Conservation (phyloP, 768 basidiomycete species). For the Boletus reticulatus region DNA sequence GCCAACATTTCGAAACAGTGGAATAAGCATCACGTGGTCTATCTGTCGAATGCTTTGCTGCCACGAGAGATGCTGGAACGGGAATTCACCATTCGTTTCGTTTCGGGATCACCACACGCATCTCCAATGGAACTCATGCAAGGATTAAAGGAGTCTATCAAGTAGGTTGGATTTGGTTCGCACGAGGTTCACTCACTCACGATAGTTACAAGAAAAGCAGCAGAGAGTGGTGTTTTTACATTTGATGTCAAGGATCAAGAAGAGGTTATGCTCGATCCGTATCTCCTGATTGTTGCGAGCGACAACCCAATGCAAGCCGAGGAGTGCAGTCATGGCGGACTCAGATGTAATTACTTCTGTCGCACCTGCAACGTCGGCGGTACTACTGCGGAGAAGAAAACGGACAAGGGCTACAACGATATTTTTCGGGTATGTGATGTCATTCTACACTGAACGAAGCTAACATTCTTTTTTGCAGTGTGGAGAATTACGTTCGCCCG, state of each 20-base stretch:
- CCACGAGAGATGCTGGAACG: conserved; percentile 31
- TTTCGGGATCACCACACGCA: conserved; percentile 34
- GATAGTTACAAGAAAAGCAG: background rate
- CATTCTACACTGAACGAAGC: too few relatives aligned
- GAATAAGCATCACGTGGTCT: conserved; percentile 36
- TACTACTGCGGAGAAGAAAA: conserved; percentile 17
- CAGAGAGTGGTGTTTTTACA: background rate
- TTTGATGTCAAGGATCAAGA: conserved; percentile 24
- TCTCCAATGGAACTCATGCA: conserved; percentile 33
- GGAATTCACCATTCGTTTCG: conserved; percentile 29
- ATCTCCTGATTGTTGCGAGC: conserved; percentile 18
- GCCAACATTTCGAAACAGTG: conserved; percentile 38
- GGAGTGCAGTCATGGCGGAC: conserved; percentile 32
- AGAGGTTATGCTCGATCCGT: conserved; percentile 24
- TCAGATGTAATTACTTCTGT: conserved; percentile 34
- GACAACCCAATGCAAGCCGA: conserved; percentile 41
- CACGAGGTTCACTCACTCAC: background rate
- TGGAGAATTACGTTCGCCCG: conserved; percentile 5
- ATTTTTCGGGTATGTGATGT: conserved; percentile 17
- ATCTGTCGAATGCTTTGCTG: conserved; percentile 32
- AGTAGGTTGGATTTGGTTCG: conserved; percentile 6
- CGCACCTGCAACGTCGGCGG: conserved; percentile 33
- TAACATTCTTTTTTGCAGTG: background rate
- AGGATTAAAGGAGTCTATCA: conserved; percentile 27
- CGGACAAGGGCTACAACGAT: conserved; percentile 24